Conservation (phyloP, 2,329 filamentous ascomycete genomes). For the Ophiostoma pallidulum region DNA sequence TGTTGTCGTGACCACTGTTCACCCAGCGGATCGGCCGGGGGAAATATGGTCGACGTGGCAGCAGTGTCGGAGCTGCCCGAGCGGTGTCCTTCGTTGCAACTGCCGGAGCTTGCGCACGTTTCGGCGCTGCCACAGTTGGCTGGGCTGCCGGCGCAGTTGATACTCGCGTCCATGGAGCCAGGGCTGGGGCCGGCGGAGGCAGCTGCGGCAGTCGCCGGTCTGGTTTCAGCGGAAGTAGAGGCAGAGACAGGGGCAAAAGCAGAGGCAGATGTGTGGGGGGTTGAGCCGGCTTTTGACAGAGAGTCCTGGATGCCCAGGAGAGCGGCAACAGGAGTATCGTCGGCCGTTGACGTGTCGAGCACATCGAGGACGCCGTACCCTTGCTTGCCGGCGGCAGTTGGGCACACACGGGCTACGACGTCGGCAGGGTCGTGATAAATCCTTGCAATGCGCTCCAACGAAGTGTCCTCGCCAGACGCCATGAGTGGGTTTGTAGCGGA, state of each 20-base stretch:
- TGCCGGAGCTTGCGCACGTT: no score
- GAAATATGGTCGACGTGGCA: background rate
- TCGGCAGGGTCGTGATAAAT: constrained; percentile 5
- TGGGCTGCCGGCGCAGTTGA: constrained; percentile 13
- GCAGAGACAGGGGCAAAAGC: background rate
- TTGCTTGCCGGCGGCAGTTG: constrained; percentile 1
- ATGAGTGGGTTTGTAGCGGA: no score
- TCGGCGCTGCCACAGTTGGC: background rate
- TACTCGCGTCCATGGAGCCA: background rate
- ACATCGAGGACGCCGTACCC: constrained; percentile 20
- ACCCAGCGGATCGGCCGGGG: background rate
- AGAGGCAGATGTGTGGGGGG: constrained; percentile 11
- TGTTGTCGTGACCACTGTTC: constrained; percentile 20
- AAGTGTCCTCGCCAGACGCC: background rate
- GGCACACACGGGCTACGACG: constrained; percentile 10
- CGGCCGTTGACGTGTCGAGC: constrained; percentile 21
- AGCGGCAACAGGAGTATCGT: constrained; percentile 23
- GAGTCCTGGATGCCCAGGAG: constrained; percentile 21
- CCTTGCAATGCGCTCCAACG: background rate
- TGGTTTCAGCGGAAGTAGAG: background rate
- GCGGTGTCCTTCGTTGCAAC: no score
- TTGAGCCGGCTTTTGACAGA: constrained; percentile 14
- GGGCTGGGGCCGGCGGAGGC: background rate
- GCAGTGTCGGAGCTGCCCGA: background rate
- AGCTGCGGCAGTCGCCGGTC: background rate